These are phyloP conservation scores for Colletotrichum destructivum DNA, from an alignment of 2,329 filamentous ascomycete genomes.

Conservation along the genomic window DNA sequence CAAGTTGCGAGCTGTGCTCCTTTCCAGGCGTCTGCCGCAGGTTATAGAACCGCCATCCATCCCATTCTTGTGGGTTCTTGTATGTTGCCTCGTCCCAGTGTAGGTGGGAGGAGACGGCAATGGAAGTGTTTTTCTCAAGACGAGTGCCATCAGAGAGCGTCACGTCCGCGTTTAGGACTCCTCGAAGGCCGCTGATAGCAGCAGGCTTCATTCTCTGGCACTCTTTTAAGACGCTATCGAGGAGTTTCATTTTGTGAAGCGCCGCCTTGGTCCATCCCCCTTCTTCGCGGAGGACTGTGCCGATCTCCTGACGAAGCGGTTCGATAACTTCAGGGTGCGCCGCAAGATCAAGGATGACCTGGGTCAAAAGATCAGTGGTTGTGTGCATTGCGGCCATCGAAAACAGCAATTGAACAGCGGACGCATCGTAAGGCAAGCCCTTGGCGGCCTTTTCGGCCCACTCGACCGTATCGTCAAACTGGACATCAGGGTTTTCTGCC, in stretches of 20 bases:
- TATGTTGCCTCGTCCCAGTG: constrained; percentile 21
- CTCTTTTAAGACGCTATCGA: constrained; percentile 61
- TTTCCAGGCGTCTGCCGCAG: constrained; percentile 28
- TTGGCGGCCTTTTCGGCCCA: constrained; percentile 57
- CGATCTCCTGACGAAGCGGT: constrained; percentile 60
- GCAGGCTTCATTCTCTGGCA: constrained; percentile 47
- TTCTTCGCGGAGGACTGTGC: constrained; percentile 51
- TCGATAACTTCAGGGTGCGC: constrained; percentile 56
- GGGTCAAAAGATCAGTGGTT: constrained; percentile 54
- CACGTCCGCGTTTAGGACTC: not conserved
- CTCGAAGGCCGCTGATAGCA: constrained; percentile 14
- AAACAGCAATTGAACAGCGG: constrained; percentile 83
- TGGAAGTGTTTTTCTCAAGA: not conserved
- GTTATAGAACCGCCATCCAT: constrained; percentile 18
- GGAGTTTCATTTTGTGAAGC: constrained; percentile 55
- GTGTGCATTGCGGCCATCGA: constrained; percentile 70
- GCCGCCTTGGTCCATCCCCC: constrained; percentile 52
- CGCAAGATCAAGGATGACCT: constrained; percentile 58
- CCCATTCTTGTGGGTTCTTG: constrained; percentile 13
- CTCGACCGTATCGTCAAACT: constrained; percentile 56
- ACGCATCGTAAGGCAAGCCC: constrained; percentile 75
- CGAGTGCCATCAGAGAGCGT: constrained; percentile 24
- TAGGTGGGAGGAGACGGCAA: constrained; percentile 21
- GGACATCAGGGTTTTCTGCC: not conserved
- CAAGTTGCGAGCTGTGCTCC: constrained; percentile 55